These are phyloP conservation scores for Ascochyta koolunga DNA, from an alignment of 2,329 filamentous ascomycete genomes.

Conservation along the genomic window DNA sequence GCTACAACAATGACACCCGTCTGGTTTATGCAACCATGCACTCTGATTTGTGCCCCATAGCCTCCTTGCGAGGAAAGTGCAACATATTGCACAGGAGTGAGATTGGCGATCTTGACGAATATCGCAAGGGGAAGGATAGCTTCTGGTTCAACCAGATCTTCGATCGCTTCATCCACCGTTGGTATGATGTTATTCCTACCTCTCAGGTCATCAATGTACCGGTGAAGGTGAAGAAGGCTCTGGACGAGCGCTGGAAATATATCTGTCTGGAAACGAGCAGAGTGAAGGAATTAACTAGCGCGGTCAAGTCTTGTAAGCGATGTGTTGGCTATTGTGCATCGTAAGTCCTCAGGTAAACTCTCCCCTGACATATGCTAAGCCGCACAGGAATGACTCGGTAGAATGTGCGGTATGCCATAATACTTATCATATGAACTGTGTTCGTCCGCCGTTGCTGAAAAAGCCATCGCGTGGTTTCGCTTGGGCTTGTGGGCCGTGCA, in stretches of 20 bases:
- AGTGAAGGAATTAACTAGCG: conserved; percentile 93
- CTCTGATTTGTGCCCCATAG: conserved; percentile 91
- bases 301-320: conserved; percentile 93
- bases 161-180: conserved; percentile 96
- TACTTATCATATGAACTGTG: conserved; percentile 99
- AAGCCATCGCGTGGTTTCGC: conserved; percentile 97
- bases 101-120: conserved; percentile 80
- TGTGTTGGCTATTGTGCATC: conserved; percentile 90
- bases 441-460: conserved; percentile 87
- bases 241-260: conserved; percentile 96
- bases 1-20: conserved; percentile 88
- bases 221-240: conserved; percentile 89
- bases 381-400: conserved; percentile 82
- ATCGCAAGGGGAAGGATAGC: conserved; percentile 80
- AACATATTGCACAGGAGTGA: conserved; percentile 87
- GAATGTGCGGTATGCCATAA: conserved; percentile 94
- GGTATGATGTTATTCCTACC: conserved; percentile 95
- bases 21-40: conserved; percentile 97
- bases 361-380: conserved; percentile 19
- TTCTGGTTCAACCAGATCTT: conserved; percentile 99
- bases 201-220: conserved; percentile 94
- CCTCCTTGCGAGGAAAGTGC: conserved; percentile 91
- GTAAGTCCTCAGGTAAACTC: conserved; percentile 59
- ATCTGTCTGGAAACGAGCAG: conserved; percentile 93
- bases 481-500: conserved; percentile 96